phyloP scores from a whole-genome alignment of 208 protist species.

The Herpetomonas tarakana region DNA sequence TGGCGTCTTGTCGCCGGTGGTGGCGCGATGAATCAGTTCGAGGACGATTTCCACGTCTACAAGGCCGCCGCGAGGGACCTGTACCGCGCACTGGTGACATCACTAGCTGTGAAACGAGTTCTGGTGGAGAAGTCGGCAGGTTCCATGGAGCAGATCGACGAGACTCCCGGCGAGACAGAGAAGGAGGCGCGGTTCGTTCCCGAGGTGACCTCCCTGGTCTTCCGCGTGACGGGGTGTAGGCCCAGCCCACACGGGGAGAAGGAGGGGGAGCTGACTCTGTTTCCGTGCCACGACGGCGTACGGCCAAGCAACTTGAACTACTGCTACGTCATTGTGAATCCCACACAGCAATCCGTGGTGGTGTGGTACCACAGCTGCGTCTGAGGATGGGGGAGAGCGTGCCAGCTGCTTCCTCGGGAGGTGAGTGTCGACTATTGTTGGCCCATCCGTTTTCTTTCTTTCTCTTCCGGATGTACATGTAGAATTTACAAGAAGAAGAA shows the following conservation, averaged over 20 bases:
- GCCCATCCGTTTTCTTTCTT: too few relatives aligned
- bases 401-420: too few relatives aligned
- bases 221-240: background rate
- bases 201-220: background rate
- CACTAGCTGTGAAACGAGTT: constrained; percentile 17
- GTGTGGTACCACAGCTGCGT: constrained; percentile 22
- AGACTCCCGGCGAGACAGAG: constrained; percentile 11
- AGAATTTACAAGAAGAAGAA: too few relatives aligned
- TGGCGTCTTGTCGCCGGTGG: constrained; percentile 66
- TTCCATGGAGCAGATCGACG: constrained; percentile 5
- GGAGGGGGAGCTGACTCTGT: constrained; percentile 13
- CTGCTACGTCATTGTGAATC: constrained; percentile 61
- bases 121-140: background rate
- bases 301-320: constrained; percentile 59
- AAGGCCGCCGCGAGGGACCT: constrained; percentile 27
- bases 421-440: too few relatives aligned
- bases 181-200: background rate
- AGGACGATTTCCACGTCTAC: constrained; percentile 69
- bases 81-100: constrained; percentile 45
- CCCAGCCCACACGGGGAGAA: too few relatives aligned
- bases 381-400: background rate
- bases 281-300: constrained; percentile 28
- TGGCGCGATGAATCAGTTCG: constrained; percentile 76
- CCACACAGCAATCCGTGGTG: constrained; percentile 25
- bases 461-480: too few relatives aligned